Conservation (phyloP, 140 eudicot species). For the Senecio squalidus region DNA sequence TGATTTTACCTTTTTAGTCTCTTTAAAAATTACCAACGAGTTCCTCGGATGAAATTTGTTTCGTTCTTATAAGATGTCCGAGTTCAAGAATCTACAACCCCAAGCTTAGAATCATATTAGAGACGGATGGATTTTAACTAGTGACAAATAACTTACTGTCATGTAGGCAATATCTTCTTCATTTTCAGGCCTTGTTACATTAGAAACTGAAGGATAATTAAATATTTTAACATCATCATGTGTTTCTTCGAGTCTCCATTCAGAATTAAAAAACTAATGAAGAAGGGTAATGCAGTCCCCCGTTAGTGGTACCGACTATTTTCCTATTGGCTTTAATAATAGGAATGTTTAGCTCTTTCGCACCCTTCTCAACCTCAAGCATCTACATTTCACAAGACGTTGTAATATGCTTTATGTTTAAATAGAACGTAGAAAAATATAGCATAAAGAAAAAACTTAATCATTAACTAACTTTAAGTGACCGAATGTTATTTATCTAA, state of each 20-base stretch:
- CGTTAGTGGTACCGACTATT: slow-evolving; percentile 62
- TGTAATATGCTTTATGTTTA: too few species aligned
- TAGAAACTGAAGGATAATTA: slow-evolving; percentile 50
- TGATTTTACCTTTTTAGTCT: slow-evolving; percentile 80
- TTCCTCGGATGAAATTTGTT: slow-evolving; percentile 64
- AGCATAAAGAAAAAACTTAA: too few species aligned
- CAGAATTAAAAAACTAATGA: slow-evolving; percentile 56
- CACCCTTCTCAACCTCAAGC: slow-evolving; percentile 72
- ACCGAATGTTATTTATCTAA: too few species aligned
- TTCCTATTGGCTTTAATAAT: slow-evolving; percentile 51
- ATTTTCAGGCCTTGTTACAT: slow-evolving; percentile 49
- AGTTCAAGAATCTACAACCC: slow-evolving; percentile 73
- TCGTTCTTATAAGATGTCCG: slow-evolving; percentile 78
- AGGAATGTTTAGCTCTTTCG: slow-evolving; percentile 62
- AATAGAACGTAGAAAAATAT: too few species aligned
- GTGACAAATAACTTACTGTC: slow-evolving; percentile 49
- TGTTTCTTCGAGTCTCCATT: slow-evolving; percentile 41
- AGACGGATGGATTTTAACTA: neutral
- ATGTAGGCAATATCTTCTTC: slow-evolving; percentile 92
- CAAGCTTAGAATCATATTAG: neutral
- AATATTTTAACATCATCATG: slow-evolving; percentile 33
- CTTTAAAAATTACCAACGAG: slow-evolving; percentile 59
- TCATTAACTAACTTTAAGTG: too few species aligned
- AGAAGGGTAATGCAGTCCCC: slow-evolving; percentile 76
- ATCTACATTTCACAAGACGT: slow-evolving; percentile 32